These are phyloP conservation scores for Iris macrosiphon DNA, from an alignment of 106 monocot species.

Conservation along the genomic window DNA sequence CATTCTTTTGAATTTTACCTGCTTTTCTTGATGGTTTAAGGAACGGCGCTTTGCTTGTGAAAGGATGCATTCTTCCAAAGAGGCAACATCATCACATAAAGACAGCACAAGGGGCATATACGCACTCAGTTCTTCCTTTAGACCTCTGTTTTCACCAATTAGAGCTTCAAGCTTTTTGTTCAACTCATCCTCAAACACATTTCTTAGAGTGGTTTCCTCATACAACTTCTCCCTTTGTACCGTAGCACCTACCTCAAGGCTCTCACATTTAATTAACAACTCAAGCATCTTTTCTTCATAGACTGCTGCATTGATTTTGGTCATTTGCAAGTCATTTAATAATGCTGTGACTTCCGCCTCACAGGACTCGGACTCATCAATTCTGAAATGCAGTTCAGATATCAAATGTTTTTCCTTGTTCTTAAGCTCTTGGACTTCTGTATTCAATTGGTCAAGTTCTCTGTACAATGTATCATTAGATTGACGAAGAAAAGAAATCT, in stretches of 20 bases:
- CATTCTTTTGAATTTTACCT: conserved; percentile 3
- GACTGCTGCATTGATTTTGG: conserved; percentile 23
- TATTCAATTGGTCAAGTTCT: conserved; percentile 11
- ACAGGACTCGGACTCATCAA: conserved; percentile 22
- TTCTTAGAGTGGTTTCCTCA: conserved; percentile 18
- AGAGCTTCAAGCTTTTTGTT: conserved; percentile 16
- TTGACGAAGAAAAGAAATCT: conserved; percentile 22
- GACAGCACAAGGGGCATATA: conserved; percentile 32
- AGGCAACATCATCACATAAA: conserved; percentile 22
- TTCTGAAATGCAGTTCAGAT: conserved; percentile 17
- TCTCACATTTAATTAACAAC: conserved; percentile 29
- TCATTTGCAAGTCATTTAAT: conserved; percentile 23
- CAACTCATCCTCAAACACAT: conserved; percentile 10
- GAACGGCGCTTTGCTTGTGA: conserved; percentile 23
- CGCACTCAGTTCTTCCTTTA: conserved; percentile 32
- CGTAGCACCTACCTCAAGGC: conserved; percentile 20
- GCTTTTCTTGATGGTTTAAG: conserved; percentile 14
- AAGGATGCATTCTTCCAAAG: conserved; percentile 32
- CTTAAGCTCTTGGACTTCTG: conserved; percentile 22
- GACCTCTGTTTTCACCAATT: conserved; percentile 27
- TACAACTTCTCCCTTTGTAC: conserved; percentile 14
- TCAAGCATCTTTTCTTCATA: conserved; percentile 51
- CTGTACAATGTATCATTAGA: conserved; percentile 17
- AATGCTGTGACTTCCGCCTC: conserved; percentile 31
- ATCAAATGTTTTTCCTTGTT: conserved; percentile 19